These are phyloP conservation scores for Plasmodium relictum DNA, from an alignment of 169 alveolate species.

Conservation along the genomic window DNA sequence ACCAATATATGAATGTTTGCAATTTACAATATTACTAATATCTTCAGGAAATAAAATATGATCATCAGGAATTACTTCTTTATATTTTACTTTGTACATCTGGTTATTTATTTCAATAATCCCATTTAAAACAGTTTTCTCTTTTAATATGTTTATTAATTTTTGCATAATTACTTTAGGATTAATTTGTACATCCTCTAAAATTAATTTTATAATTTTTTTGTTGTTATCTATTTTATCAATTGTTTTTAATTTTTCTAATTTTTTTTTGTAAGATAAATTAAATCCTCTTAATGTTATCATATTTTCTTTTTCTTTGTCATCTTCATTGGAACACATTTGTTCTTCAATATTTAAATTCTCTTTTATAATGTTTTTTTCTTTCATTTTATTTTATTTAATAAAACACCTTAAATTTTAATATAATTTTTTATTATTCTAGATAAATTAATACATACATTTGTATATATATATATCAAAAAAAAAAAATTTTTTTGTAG, in stretches of 20 bases:
- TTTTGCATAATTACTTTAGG: slow-evolving; percentile 55
- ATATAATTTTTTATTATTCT: neutral
- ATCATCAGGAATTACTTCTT: slow-evolving; percentile 61
- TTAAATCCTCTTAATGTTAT: slow-evolving; percentile 70
- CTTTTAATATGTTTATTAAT: slow-evolving; percentile 36
- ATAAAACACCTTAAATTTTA: too few species aligned
- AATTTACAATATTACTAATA: slow-evolving; percentile 54
- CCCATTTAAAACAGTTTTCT: slow-evolving; percentile 51
- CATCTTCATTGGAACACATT: slow-evolving; percentile 9
- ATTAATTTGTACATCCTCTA: slow-evolving; percentile 47
- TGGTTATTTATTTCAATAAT: slow-evolving; percentile 46
- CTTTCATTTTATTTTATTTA: neutral
- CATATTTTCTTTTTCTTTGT: slow-evolving; percentile 35
- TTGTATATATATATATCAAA: neutral
- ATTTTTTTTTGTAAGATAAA: slow-evolving; percentile 33
- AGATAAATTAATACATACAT: neutral
- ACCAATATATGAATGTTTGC: slow-evolving; percentile 67
- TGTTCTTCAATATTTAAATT: neutral
- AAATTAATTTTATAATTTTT: slow-evolving; percentile 58
- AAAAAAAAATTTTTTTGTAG: too few species aligned
- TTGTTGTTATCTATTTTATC: slow-evolving; percentile 62
- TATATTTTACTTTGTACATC: slow-evolving; percentile 56
- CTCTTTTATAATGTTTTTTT: neutral
- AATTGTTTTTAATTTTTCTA: slow-evolving; percentile 65
- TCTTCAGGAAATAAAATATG: slow-evolving; percentile 60